These are phyloP conservation scores for Calonectria multiphialidica DNA, from an alignment of 2,329 filamentous ascomycete species.

Conservation along the genomic window DNA sequence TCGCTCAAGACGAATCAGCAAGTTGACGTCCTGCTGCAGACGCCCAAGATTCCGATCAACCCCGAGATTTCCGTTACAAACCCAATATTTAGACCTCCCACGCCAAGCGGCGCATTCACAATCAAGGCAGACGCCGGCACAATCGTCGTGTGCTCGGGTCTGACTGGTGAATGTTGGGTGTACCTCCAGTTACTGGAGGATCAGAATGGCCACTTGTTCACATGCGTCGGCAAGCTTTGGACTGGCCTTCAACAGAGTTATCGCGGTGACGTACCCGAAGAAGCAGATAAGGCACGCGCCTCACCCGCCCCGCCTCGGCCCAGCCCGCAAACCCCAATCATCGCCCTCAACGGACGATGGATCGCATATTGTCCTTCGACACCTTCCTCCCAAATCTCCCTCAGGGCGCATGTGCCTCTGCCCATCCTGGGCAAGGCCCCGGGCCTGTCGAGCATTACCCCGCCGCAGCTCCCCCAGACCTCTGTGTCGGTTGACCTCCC, in stretches of 20 bases:
- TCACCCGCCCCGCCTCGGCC: conserved; percentile 53
- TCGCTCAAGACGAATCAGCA: conserved; percentile 82
- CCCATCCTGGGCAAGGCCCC: conserved; percentile 67
- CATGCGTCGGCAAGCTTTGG: conserved; percentile 91
- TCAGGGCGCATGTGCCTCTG: conserved; percentile 75
- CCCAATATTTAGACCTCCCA: conserved; percentile 75
- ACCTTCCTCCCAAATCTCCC: conserved; percentile 77
- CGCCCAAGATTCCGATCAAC: conserved; percentile 71
- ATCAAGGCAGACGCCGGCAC: conserved; percentile 80
- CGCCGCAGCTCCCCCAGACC: conserved; percentile 75
- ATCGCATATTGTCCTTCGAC: conserved; percentile 81
- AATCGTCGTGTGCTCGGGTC: conserved; percentile 81
- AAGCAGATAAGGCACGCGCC: conserved; percentile 56
- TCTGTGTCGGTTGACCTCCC: conserved; percentile 80
- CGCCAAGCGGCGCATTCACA: conserved; percentile 78
- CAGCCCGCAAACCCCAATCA: conserved; percentile 70
- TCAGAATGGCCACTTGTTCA: conserved; percentile 61
- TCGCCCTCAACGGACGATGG: conserved; percentile 80
- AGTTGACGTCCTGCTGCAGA: conserved; percentile 80
- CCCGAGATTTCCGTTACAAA: conserved; percentile 67
- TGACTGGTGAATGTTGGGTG: conserved; percentile 89
- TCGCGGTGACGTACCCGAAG: conserved; percentile 61
- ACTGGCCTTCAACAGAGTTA: conserved; percentile 79
- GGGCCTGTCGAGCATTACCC: conserved; percentile 70
- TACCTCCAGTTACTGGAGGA: conserved; percentile 66